phyloP scores from a whole-genome alignment of 768 basidiomycete genomes.

The Trametes meyenii region DNA sequence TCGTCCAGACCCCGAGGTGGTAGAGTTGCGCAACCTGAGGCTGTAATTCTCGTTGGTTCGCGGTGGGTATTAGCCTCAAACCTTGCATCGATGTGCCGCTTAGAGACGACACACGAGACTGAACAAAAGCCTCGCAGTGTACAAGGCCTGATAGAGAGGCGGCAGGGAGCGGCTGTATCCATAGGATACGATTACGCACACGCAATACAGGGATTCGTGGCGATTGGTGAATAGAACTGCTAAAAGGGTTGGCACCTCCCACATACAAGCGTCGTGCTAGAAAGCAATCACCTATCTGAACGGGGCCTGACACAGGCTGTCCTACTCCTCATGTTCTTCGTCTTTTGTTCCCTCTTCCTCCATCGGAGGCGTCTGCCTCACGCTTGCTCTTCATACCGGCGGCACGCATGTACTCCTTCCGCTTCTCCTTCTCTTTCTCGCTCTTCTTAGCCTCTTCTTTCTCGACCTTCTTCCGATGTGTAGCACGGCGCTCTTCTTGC shows the following conservation, averaged over 20 bases:
- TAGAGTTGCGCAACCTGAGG: too few relatives aligned
- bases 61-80: too few relatives aligned
- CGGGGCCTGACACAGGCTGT: background rate
- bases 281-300: too few relatives aligned
- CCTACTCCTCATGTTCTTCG: conserved; percentile 22
- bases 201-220: background rate
- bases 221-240: too few relatives aligned
- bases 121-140: too few relatives aligned
- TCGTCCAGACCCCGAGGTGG: too few relatives aligned
- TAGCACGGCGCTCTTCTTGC: conserved; percentile 76
- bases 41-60: too few relatives aligned
- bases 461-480: conserved; percentile 69
- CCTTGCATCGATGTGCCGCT: background rate
- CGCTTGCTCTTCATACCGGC: conserved; percentile 75
- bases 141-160: too few relatives aligned
- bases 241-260: background rate
- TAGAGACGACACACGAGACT: background rate
- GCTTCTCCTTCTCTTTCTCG: conserved; percentile 76
- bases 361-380: conserved; percentile 61
- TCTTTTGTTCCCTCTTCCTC: conserved; percentile 51
- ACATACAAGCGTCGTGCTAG: background rate
- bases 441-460: conserved; percentile 63
- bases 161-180: background rate
- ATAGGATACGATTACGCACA: background rate
- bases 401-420: conserved; percentile 74